A percentile compares a stretch with the other conserved stretches of the same genome.
Evolutionary conservation across 1,284 basidiomycete species (phyloP).

Genomic region (Apiotrichum sp.): DNA sequence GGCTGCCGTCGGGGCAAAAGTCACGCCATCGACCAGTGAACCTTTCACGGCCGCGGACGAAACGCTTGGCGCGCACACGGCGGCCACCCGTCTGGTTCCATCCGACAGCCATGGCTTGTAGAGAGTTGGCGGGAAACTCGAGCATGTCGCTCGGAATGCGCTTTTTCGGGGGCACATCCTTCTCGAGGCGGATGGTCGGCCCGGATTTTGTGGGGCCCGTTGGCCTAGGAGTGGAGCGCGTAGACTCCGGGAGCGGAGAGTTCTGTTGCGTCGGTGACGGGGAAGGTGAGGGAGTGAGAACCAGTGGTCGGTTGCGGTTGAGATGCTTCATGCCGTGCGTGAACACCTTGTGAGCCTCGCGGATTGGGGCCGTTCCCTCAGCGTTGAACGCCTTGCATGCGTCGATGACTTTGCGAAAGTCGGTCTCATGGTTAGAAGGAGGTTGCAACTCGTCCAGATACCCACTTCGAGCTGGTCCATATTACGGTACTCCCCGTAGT

Average conservation of each 20-base stretch:
- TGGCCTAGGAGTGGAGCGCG: conserved; percentile 4
- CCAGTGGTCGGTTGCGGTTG: conserved; percentile 34
- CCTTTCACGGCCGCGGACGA: conserved; percentile 39
- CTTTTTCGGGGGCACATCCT: conserved; percentile 20
- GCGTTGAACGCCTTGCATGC: conserved; percentile 43
- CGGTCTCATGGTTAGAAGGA: conserved; percentile 23
- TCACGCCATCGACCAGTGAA: conserved; percentile 45
- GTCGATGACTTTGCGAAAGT: conserved; percentile 33
- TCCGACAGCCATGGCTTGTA: conserved; percentile 34
- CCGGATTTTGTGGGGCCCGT: background rate
- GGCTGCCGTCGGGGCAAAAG: conserved; percentile 37
- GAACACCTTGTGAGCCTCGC: conserved; percentile 34
- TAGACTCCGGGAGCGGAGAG: conserved; percentile 11
- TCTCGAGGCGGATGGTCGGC: background rate
- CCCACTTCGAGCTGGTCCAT: conserved; percentile 42
- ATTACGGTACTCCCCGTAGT: conserved; percentile 34
- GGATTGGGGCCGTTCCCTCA: conserved; percentile 35
- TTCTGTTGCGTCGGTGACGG: conserved; percentile 10
- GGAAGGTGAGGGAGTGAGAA: conserved; percentile 40
- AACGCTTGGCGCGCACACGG: conserved; percentile 33
- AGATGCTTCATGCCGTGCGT: conserved; percentile 40
- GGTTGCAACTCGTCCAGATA: background rate
- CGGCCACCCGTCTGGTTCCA: conserved; percentile 45
- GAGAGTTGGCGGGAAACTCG: conserved; percentile 36
- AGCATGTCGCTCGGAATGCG: conserved; percentile 45